Evolutionary conservation across 2,329 filamentous ascomycete species (phyloP).

Genomic region (Trichoderma guizhouense): DNA sequence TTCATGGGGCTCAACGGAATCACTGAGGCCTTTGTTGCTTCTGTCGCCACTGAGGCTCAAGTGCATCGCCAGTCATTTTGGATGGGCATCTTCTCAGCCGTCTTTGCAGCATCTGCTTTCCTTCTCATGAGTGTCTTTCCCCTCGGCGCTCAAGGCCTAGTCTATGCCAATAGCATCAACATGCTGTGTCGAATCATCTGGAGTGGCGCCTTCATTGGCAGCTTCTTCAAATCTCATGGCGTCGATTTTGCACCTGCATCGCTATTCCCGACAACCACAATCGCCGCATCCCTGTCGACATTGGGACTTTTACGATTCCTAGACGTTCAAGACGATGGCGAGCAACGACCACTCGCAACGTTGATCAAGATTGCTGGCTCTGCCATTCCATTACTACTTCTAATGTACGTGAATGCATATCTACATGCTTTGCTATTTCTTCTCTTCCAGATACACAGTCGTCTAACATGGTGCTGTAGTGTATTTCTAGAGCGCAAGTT

Average conservation of each 20-base stretch:
- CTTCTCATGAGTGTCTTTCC: constrained; percentile 66
- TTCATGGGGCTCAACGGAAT: constrained; percentile 89
- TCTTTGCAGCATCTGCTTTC: constrained; percentile 73
- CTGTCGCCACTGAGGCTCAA: constrained; percentile 72
- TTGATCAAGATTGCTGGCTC: constrained; percentile 48
- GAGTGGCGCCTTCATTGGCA: constrained; percentile 69
- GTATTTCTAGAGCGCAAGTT: constrained; percentile 53
- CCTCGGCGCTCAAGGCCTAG: constrained; percentile 74
- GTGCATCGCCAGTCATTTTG: constrained; percentile 74
- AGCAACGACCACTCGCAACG: constrained; percentile 29
- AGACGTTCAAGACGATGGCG: constrained; percentile 24
- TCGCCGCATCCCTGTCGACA: constrained; percentile 29
- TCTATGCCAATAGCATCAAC: constrained; percentile 84
- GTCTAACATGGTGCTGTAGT: constrained; percentile 34
- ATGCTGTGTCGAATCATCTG: constrained; percentile 83
- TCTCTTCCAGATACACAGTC: constrained; percentile 20
- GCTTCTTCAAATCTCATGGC: constrained; percentile 55
- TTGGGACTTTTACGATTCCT: constrained; percentile 28
- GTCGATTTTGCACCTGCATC: constrained; percentile 28
- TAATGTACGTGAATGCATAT: constrained; percentile 53
- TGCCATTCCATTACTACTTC: constrained; percentile 49
- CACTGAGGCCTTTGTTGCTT: constrained; percentile 87
- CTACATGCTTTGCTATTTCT: constrained; percentile 27
- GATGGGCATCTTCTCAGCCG: constrained; percentile 79
- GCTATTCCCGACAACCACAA: constrained; percentile 29